Base-by-base conservation (phyloP, 495 filamentous ascomycete genomes). In the Aspergillus carlsbadensis region DNA sequence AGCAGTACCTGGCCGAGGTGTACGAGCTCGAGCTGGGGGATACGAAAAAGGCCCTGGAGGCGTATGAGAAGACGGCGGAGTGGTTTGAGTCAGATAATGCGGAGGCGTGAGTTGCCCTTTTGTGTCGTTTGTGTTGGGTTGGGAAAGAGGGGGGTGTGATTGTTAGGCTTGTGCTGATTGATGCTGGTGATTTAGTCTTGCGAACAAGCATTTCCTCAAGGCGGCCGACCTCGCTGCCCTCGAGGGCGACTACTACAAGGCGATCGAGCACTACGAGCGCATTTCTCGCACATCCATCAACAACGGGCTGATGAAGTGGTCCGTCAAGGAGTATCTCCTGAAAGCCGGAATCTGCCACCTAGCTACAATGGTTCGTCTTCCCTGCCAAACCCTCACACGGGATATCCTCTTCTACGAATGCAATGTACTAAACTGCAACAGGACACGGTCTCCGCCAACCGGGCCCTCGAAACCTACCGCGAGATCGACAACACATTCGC, bases 71-170 rank as follows among this genome's bases (percentile, higher is more conserved):
- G 45, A 90, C 92, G 22, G 92, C 90, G 6, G 81, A 84, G 42
- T 96, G 91, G 90, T 98, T 87, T 64, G 89, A 94, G 65, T 80
- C 78, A 52, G 91, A 96, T 63, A 87, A 91, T 74, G 90, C 90
- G n/a, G 82, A 85, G 60, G 90, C 90, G 84, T 93, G 83, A 61
- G 86, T 56, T 48, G n/a, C n/a, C n/a, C n/a, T n/a, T n/a, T n/a
- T n/a, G n/a, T n/a, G n/a, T n/a, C n/a, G n/a, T n/a, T n/a, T n/a
- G n/a, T n/a, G n/a, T n/a, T n/a, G n/a, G n/a, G n/a, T n/a, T n/a
- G 26, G 26, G 26, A 29, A 8, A 29, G 26, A 4, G 26, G 4
- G 26, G 26, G 8, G 26, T 4, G 26, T 29, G 26, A 8, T 11
- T n/a, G 20, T 33, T 52, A 21, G n/a, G 20, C 20, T 3, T 40